Evolutionary conservation across 257 asterid genomes (phyloP).

Genomic region (Solanum pinnatisectum): DNA sequence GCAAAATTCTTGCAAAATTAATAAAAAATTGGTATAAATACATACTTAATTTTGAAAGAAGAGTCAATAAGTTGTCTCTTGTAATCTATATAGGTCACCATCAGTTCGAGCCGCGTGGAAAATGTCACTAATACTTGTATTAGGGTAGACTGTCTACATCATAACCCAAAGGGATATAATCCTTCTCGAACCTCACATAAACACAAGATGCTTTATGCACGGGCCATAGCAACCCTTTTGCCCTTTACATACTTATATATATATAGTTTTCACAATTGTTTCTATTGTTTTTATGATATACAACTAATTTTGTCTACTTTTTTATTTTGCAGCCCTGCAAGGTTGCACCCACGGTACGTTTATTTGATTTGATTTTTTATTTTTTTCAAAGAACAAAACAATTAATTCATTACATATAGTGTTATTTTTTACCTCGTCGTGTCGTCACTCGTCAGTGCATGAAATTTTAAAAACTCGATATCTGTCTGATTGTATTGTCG

Average conservation of each 20-base stretch:
- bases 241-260: not conserved
- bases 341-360: conserved; percentile 82
- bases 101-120: rapidly evolving
- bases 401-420: too few relatives aligned
- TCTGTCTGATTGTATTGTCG: not conserved
- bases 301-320: not conserved
- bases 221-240: not conserved
- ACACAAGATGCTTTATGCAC: not conserved
- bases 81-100: too few relatives aligned
- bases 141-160: too few relatives aligned
- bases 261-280: not conserved
- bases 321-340: conserved; percentile 56
- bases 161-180: too few relatives aligned
- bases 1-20: conserved; percentile 73
- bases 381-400: not conserved
- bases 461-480: not conserved
- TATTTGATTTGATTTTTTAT: too few relatives aligned
- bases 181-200: not conserved
- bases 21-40: conserved; percentile 5
- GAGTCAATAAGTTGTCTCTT: too few relatives aligned
- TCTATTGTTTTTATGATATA: not conserved
- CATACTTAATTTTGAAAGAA: not conserved
- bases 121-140: not conserved
- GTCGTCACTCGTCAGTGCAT: not conserved
- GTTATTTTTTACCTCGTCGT: not conserved